Evolutionary conservation across 2,329 filamentous ascomycete species (phyloP).

Genomic region (Cucurbitaria berberidis): DNA sequence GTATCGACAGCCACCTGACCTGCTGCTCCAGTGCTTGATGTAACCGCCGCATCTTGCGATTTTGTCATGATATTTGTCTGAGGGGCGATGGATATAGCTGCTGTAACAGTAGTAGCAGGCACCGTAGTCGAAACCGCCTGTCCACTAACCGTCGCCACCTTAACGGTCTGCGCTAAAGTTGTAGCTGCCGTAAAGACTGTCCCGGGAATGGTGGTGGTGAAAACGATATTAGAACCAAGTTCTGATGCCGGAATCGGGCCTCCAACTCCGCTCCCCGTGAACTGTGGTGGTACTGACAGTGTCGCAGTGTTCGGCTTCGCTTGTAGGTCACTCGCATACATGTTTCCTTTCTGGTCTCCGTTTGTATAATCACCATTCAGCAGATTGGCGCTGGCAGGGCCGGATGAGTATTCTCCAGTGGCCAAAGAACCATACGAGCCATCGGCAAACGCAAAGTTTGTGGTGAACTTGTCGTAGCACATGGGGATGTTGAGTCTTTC

Average conservation of each 20-base stretch:
- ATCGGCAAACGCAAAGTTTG: conserved; percentile 57
- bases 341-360: conserved; percentile 50
- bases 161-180: conserved; percentile 25
- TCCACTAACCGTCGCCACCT: conserved; percentile 25
- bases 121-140: conserved; percentile 24
- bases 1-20: conserved; percentile 22
- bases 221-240: conserved; percentile 49
- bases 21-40: conserved; percentile 29
- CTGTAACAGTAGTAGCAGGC: conserved; percentile 26
- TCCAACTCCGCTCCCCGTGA: conserved; percentile 55
- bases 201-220: conserved; percentile 42
- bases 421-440: conserved; percentile 56
- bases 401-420: conserved; percentile 52
- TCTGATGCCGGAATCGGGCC: conserved; percentile 54
- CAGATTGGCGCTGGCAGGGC: conserved; percentile 51
- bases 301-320: conserved; percentile 54
- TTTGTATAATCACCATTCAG: conserved; percentile 54
- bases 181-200: conserved; percentile 34
- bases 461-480: conserved; percentile 62
- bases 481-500: conserved; percentile 52
- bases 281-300: conserved; percentile 54
- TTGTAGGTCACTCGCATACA: conserved; percentile 49
- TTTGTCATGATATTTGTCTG: conserved; percentile 27
- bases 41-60: conserved; percentile 17
- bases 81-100: conserved; percentile 31